These are phyloP conservation scores for Trichoderma hamatum DNA, from an alignment of 2,329 filamentous ascomycete species.

Conservation along the genomic window DNA sequence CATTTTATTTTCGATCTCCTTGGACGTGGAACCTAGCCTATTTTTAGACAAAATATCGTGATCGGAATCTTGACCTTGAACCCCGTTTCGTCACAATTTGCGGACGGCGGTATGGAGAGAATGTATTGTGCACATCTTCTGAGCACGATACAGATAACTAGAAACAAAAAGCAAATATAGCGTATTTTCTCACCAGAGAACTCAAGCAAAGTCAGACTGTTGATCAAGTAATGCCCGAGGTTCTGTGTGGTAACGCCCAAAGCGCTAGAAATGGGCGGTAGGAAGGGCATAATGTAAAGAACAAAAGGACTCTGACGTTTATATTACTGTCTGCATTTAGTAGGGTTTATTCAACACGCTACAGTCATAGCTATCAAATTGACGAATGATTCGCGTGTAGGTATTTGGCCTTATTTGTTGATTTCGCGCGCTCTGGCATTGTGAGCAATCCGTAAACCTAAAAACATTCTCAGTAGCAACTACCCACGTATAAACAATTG, in stretches of 20 bases:
- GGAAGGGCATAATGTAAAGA: background rate
- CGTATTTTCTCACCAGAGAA: background rate
- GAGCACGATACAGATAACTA: background rate
- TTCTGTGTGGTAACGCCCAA: background rate
- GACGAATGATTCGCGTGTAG: background rate
- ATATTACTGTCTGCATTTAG: background rate
- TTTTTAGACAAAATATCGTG: background rate
- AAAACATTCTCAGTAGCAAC: background rate
- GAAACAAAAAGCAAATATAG: background rate
- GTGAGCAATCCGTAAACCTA: background rate
- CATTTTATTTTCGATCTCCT: background rate
- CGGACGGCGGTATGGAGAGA: background rate
- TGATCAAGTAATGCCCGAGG: too few species aligned
- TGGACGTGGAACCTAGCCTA: background rate
- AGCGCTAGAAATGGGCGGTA: fast-evolving
- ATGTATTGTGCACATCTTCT: background rate
- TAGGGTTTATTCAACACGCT: background rate
- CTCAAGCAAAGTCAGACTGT: background rate
- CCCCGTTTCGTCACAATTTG: background rate
- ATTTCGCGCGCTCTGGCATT: background rate
- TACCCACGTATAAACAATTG: background rate
- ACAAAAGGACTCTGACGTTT: background rate
- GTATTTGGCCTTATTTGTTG: background rate
- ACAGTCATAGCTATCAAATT: background rate
- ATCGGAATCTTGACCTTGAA: background rate